These are phyloP conservation scores for Claviceps fusiformis DNA, from an alignment of 2,329 filamentous ascomycete genomes.

Conservation along the genomic window DNA sequence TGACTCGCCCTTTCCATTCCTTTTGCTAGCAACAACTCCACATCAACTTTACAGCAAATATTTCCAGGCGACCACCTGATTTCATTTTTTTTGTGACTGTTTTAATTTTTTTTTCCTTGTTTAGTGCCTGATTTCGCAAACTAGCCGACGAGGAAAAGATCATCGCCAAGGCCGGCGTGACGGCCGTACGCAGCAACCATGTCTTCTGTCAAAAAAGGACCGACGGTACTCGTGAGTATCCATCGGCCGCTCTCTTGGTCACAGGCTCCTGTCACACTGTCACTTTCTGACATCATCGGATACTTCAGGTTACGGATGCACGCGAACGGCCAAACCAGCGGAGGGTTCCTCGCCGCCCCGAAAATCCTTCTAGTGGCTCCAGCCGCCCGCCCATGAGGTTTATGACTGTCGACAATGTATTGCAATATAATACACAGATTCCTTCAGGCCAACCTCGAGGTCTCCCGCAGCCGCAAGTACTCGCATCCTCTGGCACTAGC, in stretches of 20 bases:
- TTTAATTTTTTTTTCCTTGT: neutral
- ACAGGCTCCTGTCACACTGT: neutral
- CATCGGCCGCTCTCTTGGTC: neutral
- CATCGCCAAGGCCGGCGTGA: neutral
- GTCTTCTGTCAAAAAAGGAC: conserved; percentile 38
- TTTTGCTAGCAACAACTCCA: neutral
- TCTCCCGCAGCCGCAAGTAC: conserved; percentile 39
- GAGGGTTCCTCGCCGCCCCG: conserved; percentile 19
- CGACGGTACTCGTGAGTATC: conserved; percentile 43
- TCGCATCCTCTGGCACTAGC: conserved; percentile 9
- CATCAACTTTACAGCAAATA: neutral
- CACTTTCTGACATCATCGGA: conserved; percentile 6
- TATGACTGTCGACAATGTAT: conserved; percentile 85
- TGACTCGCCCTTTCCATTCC: neutral
- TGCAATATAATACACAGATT: conserved; percentile 88
- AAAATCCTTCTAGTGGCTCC: conserved; percentile 16
- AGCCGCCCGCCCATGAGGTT: conserved; percentile 48
- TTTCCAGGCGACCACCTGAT: neutral
- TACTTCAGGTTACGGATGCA: conserved; percentile 23
- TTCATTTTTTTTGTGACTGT: too few relatives aligned
- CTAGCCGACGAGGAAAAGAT: neutral
- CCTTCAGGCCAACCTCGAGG: conserved; percentile 82
- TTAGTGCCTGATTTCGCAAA: neutral
- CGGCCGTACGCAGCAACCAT: conserved; percentile 14
- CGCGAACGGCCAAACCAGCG: conserved; percentile 22